Evolutionary conservation across 108 stramenopile species (phyloP).

Genomic region (Epithemia pelagica): DNA sequence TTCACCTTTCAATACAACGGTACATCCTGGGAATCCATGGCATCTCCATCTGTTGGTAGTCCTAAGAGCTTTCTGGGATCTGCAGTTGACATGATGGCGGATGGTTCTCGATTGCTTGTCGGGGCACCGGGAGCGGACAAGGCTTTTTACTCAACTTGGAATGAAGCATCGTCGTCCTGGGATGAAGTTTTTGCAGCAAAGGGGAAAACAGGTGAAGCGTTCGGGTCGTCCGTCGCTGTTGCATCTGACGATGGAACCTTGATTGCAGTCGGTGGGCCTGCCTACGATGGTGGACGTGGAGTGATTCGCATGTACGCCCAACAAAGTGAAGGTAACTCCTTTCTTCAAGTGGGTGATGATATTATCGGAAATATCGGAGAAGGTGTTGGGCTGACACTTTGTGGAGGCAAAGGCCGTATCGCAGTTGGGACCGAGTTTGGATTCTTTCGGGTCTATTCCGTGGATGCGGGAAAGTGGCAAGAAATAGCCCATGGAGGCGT

Average conservation of each 20-base stretch:
- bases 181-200: not conserved
- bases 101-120: constrained; percentile 31
- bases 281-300: not conserved
- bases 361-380: not conserved
- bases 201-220: not conserved
- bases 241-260: not conserved
- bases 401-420: not conserved
- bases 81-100: constrained; percentile 25
- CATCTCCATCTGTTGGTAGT: not conserved
- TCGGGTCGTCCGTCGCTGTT: not conserved
- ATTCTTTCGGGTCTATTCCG: not conserved
- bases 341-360: not conserved
- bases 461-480: not conserved
- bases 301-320: constrained; percentile 1
- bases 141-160: not conserved
- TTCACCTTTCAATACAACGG: not conserved
- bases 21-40: not conserved
- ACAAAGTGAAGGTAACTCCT: not conserved
- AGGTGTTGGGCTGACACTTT: not conserved
- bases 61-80: constrained; percentile 20
- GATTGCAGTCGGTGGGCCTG: constrained; percentile 1
- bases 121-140: constrained; percentile 13
- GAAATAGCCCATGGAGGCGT: not conserved
- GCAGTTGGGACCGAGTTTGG: not conserved
- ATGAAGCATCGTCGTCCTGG: constrained; percentile 1